Conservation (phyloP, 2,329 filamentous ascomycete species). For the Verticillium zaregamsianum region DNA sequence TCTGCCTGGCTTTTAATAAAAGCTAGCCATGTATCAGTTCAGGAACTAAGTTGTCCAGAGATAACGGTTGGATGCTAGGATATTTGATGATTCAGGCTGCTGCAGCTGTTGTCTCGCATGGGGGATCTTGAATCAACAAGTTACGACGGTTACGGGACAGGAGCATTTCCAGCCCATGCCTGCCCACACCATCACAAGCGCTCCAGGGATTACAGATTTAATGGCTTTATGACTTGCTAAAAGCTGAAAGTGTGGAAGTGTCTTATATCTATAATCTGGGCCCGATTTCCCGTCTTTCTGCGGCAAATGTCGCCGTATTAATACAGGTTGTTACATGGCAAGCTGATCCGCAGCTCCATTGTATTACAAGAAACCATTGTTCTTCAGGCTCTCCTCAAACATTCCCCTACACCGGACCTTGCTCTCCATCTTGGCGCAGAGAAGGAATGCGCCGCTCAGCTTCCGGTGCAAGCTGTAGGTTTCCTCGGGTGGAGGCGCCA, state of each 20-base stretch:
- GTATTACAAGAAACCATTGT: slow-evolving; percentile 21
- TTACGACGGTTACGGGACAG: no score
- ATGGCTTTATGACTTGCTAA: no score
- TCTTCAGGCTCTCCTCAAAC: slow-evolving; percentile 58
- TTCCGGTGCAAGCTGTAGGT: slow-evolving; percentile 96
- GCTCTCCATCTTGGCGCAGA: slow-evolving; percentile 84
- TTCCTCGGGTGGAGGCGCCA: slow-evolving; percentile 92
- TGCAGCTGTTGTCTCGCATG: no score
- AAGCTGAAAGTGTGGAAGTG: background rate
- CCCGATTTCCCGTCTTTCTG: background rate
- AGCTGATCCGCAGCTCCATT: background rate
- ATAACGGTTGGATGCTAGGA: no score
- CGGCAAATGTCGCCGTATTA: background rate
- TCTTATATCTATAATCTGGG: background rate
- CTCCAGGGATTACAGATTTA: no score
- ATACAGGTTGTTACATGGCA: background rate
- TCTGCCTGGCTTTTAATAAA: no score
- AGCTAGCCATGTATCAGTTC: no score
- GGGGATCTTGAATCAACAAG: no score
- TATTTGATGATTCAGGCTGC: no score
- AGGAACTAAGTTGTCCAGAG: no score
- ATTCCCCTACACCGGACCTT: slow-evolving; percentile 75
- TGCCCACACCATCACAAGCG: no score
- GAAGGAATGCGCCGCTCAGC: slow-evolving; percentile 86
- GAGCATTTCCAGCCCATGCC: no score